These are phyloP conservation scores for Cicer pinnatifidum DNA, from an alignment of 306 rosid species.

Conservation along the genomic window DNA sequence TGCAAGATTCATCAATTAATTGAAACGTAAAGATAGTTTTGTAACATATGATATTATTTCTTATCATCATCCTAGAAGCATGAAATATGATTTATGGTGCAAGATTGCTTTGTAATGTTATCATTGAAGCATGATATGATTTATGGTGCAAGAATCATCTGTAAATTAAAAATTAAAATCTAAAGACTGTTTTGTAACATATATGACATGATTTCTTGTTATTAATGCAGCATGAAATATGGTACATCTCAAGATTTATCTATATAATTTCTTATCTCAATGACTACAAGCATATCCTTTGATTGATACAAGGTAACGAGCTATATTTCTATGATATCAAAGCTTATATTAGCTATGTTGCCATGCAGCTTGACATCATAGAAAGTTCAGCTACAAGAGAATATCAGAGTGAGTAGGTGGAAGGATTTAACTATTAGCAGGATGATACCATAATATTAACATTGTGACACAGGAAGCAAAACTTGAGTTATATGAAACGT, in stretches of 20 bases:
- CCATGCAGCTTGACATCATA: not conserved
- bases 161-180: not conserved
- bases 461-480: not conserved
- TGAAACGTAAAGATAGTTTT: not conserved
- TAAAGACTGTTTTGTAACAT: conserved; percentile 8
- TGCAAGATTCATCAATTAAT: not conserved
- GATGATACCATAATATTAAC: not conserved
- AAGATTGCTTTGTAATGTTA: not conserved
- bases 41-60: not conserved
- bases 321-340: not conserved
- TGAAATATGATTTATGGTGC: conserved; percentile 7
- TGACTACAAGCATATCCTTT: not conserved
- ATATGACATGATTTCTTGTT: not conserved
- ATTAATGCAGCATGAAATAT: not conserved
- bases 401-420: not conserved
- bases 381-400: conserved; percentile 16
- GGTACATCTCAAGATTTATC: not conserved
- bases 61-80: conserved; percentile 2
- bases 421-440: not conserved
- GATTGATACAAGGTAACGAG: conserved; percentile 2
- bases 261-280: conserved; percentile 4
- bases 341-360: not conserved
- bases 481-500: not conserved
- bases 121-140: too few species aligned
- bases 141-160: not conserved